Evolutionary conservation across 768 basidiomycete species (phyloP).

Genomic region (Podaxis sp.): DNA sequence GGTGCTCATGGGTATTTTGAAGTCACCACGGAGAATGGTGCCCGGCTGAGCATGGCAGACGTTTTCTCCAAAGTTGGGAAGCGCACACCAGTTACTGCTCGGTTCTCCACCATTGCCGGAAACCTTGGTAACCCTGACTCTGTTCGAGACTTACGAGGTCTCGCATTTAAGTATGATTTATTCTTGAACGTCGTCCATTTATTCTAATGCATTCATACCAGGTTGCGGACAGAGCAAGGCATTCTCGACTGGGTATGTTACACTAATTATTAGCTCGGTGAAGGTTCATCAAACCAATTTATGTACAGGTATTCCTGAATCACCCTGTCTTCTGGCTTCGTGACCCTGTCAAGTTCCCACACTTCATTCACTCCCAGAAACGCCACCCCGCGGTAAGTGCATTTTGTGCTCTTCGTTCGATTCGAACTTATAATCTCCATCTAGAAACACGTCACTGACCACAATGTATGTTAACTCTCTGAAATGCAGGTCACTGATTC

Average conservation of each 20-base stretch:
- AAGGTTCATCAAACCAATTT: neutral
- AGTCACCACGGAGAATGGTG: conserved; percentile 44
- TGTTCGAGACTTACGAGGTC: conserved; percentile 53
- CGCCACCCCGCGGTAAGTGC: conserved; percentile 50
- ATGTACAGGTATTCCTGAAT: conserved; percentile 32
- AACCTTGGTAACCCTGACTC: conserved; percentile 49
- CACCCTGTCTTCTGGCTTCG: conserved; percentile 51
- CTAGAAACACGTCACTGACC: conserved; percentile 1
- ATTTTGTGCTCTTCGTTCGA: neutral
- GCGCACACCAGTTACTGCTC: conserved; percentile 35
- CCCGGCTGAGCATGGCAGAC: conserved; percentile 33
- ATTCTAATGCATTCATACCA: conserved; percentile 22
- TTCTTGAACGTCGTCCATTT: neutral
- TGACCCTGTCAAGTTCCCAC: conserved; percentile 48
- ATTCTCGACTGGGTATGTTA: conserved; percentile 29
- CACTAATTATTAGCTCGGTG: neutral
- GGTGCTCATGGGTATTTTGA: conserved; percentile 56
- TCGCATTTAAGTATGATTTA: conserved; percentile 41
- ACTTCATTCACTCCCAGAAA: conserved; percentile 44
- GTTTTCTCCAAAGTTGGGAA: conserved; percentile 31
- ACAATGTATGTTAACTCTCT: conserved; percentile 2
- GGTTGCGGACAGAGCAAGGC: conserved; percentile 37
- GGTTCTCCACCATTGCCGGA: conserved; percentile 60
- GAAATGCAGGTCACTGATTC: neutral
- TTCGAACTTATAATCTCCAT: neutral